Evolutionary conservation across 768 basidiomycete species (phyloP), one percentile per base, ranked within the genome.

Genomic region (Epithele typhae): DNA sequence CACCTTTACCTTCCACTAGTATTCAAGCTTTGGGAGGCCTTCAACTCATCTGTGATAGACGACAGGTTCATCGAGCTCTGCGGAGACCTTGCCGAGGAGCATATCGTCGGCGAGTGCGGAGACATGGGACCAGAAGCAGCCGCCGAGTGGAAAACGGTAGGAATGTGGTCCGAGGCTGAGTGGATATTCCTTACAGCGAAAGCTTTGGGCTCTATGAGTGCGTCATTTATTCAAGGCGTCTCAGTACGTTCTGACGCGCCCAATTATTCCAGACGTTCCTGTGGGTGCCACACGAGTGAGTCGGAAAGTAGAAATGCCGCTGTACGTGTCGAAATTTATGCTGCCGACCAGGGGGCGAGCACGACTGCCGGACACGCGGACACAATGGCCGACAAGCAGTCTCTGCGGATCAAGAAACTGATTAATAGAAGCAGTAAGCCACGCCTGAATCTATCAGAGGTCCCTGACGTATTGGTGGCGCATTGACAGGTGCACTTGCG

Each of bases 171-270:
- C 4, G 78, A 90, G 47, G 71, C 78, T 35, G 83, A 97, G 64
- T 97, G 92, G 82, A 79, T 81, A 45, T 70, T 86, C 22, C 68
- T 98, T 40, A 78, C 93, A 53, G 82, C 82, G 27, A 94, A 93
- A 63, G 85, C 87, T 12, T 68, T 97, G 25, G 75, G 78, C 25
- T 84, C 87, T 5, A 84, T 92, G 82, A 83, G 87, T 64, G 23
- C 43, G 48, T 44, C 3, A n/a, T n/a, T n/a, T n/a, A n/a, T n/a
- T n/a, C n/a, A n/a, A n/a, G n/a, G n/a, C n/a, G n/a, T n/a, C n/a
- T n/a, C n/a, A n/a, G n/a, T n/a, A n/a, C n/a, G n/a, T n/a, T n/a
- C n/a, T n/a, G n/a, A n/a, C n/a, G n/a, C n/a, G 27, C 23, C 15
- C 3, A 25, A 46, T 38, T 42, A n/a, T 24, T 49, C 5, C 46